Evolutionary conservation across 257 asterid genomes (phyloP).

Genomic region (Solanum tarapatanum): DNA sequence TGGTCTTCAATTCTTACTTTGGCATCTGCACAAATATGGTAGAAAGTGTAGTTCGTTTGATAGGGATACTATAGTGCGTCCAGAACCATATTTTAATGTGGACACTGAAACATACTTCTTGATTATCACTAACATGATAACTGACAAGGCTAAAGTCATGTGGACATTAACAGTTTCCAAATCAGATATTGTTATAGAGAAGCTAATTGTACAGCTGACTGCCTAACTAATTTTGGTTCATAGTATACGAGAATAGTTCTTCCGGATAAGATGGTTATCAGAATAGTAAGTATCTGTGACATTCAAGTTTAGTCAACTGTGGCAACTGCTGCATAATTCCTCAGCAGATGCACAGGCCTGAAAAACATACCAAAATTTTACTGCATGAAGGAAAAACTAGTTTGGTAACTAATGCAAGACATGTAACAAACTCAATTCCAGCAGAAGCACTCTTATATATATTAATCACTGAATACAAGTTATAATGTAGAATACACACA

Average conservation of each 20-base stretch:
- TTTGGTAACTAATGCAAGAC: neutral
- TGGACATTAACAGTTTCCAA: neutral
- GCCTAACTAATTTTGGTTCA: neutral
- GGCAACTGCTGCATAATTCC: neutral
- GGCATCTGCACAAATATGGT: neutral
- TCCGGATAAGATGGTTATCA: neutral
- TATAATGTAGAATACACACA: no score
- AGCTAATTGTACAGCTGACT: neutral
- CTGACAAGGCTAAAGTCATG: neutral
- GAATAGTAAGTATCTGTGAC: neutral
- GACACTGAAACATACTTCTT: neutral
- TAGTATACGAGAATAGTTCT: neutral
- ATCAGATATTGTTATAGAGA: neutral
- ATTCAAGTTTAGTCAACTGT: neutral
- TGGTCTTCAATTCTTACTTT: neutral
- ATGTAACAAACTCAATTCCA: neutral
- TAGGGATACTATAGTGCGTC: neutral
- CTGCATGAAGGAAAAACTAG: neutral
- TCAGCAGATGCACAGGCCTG: neutral
- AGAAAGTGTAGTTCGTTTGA: neutral
- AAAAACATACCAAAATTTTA: neutral
- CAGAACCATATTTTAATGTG: neutral
- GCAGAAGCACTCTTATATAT: no score
- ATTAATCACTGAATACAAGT: no score
- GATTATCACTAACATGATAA: neutral